Base-by-base conservation (phyloP, 345 rosid genomes). In the Hypericum perforatum region DNA sequence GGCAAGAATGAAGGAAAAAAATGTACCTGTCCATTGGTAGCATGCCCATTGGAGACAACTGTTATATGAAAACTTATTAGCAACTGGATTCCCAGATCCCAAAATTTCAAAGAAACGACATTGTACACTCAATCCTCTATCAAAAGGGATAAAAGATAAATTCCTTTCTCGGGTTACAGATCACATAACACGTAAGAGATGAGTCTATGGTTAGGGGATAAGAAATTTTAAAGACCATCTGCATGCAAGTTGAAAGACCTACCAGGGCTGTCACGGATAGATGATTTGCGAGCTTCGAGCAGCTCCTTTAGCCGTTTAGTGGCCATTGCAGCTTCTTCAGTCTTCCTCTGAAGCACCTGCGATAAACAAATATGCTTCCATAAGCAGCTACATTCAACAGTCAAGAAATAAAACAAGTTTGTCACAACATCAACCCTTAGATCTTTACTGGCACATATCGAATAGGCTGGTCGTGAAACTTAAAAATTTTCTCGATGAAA, bases 241-340 rank as follows among this genome's bases (percentile, higher is more conserved):
- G 32, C 32, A 22, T 1, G 32, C 32, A 13, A 49, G 55, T 62
- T 22, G 7, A 38, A 40, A 4, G 43, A 29, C 16, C 37, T 64
- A 83, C 98, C 94, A 45, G 82, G 63, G 59, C 65, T 76, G 52
- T 92, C 98, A 56, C 98, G 95, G 39, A 74, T 49, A 70, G 96
- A 77, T 62, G 81, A 77, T 74, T 92, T 92, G n/a, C 97, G 90
- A 70, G 89, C 94, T 92, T 92, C 98, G 43, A 92, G 79, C 78
- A 92, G 71, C 75, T 92, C 95, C 68, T 92, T 92, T 62, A 92
- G 73, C 73, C 98, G 80, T 75, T 83, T 92, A 68, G 95, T 92
- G 45, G 98, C 97, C 85, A 85, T 76, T 60, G 98, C 91, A 66
- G 98, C 98, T 73, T 92, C 98, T 72, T 88, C 98, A 41, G 95